Percentiles rank a stretch among this genome's conserved stretches.
These are phyloP conservation scores for Trichoderma brevicompactum DNA, from an alignment of 2,329 filamentous ascomycete genomes.

Conservation along the genomic window DNA sequence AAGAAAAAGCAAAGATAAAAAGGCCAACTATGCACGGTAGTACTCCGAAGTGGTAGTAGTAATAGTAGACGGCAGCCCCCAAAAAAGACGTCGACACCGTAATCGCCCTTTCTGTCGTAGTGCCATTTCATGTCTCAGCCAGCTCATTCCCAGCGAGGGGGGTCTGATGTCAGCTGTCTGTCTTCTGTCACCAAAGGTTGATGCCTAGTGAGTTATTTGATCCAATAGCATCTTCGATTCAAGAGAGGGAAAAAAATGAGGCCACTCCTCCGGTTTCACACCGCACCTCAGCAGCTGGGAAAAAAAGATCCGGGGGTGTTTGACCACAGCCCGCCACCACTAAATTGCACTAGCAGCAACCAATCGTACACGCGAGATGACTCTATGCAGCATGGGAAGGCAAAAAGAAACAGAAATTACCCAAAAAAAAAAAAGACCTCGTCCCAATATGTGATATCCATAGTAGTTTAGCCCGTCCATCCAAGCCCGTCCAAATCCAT, in stretches of 20 bases:
- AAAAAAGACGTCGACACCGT: constrained; percentile 7
- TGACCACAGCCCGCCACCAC: constrained; percentile 12
- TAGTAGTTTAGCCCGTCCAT: constrained; percentile 17
- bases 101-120: constrained; percentile 1
- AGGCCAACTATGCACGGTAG: constrained; percentile 2
- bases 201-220: not conserved
- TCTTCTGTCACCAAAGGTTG: constrained; percentile 19
- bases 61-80: constrained; percentile 5
- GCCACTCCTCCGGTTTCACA: constrained; percentile 11
- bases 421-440: constrained; percentile 10
- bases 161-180: constrained; percentile 26
- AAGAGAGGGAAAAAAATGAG: constrained; percentile 5
- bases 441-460: constrained; percentile 20
- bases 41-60: not conserved
- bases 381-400: constrained; percentile 19
- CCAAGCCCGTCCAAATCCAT: not conserved
- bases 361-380: constrained; percentile 14
- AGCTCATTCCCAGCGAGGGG: constrained; percentile 6
- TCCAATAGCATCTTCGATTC: constrained; percentile 21
- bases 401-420: constrained; percentile 18
- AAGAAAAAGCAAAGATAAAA: not conserved
- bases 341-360: constrained; percentile 3
- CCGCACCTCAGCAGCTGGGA: constrained; percentile 13
- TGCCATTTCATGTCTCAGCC: constrained; percentile 19
- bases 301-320: not conserved